Evolutionary conservation across 495 filamentous ascomycete genomes (phyloP), one percentile per base, ranked within the genome.

Genomic region (Cenococcum geophilum): DNA sequence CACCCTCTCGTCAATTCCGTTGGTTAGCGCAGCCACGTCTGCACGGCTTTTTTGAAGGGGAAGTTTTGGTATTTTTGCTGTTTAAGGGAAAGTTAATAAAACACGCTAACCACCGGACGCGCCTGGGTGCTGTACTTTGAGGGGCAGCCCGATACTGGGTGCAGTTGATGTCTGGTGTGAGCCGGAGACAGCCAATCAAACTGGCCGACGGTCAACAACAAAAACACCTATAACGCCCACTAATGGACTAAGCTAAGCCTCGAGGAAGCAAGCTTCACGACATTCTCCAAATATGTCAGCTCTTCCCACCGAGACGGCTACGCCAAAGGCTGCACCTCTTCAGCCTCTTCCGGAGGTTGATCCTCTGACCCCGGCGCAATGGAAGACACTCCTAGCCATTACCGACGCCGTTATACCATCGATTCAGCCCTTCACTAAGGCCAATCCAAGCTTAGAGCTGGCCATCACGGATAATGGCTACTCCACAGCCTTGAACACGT

Each of bases 321-420:
- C 66, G 10, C 66, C 66, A 21, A 69, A 64, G 43, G 60, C 68
- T 6, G 60, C 62, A 5, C 67, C 70, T 32, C 55, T 71, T 9
- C 69, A 71, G 18, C 67, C 72, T 5, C 47, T 70, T 4, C 67
- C 71, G 16, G 49, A 57, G 18, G 55, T 57, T 9, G 72, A 74
- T 51, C 66, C 68, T 36, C 61, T 74, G 34, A 72, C 68, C 11
- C 21, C 59, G 10, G 64, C 65, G 14, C 71, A 75, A 64, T 75
- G 72, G 72, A 59, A 57, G 52, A 73, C 69, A 4, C 58, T 75
- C 2, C 60, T 69, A n/a, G 72, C 72, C 34, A 65, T 75, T 23
- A 64, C 68, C 3, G 71, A 75, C 55, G 60, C 72, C 11, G 58
- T 75, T 35, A 68, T 75, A 23, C 70, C 71, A 0, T 62, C 70